Conservation (phyloP, 2,329 filamentous ascomycete species). For the Emmonsiellopsis sp. region DNA sequence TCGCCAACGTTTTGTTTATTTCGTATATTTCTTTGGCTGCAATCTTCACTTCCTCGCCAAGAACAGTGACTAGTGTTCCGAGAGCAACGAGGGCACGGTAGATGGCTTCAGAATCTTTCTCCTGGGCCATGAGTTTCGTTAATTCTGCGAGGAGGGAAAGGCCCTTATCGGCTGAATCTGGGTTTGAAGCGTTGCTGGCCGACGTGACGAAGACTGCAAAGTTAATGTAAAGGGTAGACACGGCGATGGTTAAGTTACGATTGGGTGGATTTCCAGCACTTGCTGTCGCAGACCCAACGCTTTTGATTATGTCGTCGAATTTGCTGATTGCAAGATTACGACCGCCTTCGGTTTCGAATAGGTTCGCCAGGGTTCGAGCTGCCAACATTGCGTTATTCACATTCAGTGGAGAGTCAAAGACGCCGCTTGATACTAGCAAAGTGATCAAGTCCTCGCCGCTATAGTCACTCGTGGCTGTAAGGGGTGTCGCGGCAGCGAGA, state of each 20-base stretch:
- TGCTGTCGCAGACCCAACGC: conserved; percentile 52
- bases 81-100: conserved; percentile 75
- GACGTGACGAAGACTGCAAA: conserved; percentile 62
- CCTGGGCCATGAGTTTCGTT: conserved; percentile 51
- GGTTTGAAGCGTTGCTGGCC: conserved; percentile 27
- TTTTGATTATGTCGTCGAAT: conserved; percentile 51
- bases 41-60: conserved; percentile 51
- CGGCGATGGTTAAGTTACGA: conserved; percentile 71
- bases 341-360: conserved; percentile 68
- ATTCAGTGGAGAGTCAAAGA: conserved; percentile 52
- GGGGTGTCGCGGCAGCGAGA: conserved; percentile 57
- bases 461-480: conserved; percentile 53
- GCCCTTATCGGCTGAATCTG: conserved; percentile 37
- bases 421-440: conserved; percentile 47
- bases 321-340: conserved; percentile 51
- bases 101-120: conserved; percentile 70
- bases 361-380: conserved; percentile 68
- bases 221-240: conserved; percentile 77
- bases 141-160: conserved; percentile 53
- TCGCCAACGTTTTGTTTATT: conserved; percentile 38
- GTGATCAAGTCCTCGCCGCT: conserved; percentile 49
- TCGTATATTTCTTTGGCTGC: conserved; percentile 50
- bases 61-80: conserved; percentile 59
- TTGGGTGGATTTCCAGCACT: conserved; percentile 46
- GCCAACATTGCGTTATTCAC: conserved; percentile 85